Percentiles rank a stretch among this genome's conserved stretches.
These are phyloP conservation scores for Haberlea rhodopensis DNA, from an alignment of 257 asterid genomes.

Conservation along the genomic window DNA sequence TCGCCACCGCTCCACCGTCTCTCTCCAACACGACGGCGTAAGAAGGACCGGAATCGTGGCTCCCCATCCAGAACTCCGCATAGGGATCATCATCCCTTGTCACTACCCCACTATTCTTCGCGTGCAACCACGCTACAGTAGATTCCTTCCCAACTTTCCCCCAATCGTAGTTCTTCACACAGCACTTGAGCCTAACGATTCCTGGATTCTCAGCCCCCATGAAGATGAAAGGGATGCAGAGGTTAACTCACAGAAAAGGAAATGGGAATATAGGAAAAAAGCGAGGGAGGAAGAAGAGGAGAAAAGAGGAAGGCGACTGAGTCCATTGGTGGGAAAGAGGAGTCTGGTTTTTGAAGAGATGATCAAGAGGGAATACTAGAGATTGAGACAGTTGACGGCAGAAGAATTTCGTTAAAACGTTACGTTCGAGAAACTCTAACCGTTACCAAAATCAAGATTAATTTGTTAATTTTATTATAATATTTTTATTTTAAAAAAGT, in stretches of 20 bases:
- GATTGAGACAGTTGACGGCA: neutral
- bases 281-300: constrained; percentile 5
- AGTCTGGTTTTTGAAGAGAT: constrained; percentile 24
- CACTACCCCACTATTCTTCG: constrained; percentile 44
- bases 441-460: neutral
- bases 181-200: constrained; percentile 50
- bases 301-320: constrained; percentile 2
- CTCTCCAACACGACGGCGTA: constrained; percentile 32
- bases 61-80: constrained; percentile 98
- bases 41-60: constrained; percentile 84
- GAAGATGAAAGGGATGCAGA: neutral
- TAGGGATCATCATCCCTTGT: constrained; percentile 38
- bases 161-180: constrained; percentile 76
- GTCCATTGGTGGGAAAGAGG: constrained; percentile 33
- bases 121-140: constrained; percentile 54
- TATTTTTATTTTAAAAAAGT: too few relatives aligned
- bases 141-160: constrained; percentile 55
- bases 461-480: too few relatives aligned
- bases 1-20: too few relatives aligned
- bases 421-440: neutral
- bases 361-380: neutral
- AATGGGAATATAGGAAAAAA: neutral
- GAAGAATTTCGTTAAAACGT: neutral
- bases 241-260: constrained; percentile 19
- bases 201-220: constrained; percentile 41